These are phyloP conservation scores for Volvariella volvacea DNA, from an alignment of 1,284 basidiomycete species.

Conservation along the genomic window DNA sequence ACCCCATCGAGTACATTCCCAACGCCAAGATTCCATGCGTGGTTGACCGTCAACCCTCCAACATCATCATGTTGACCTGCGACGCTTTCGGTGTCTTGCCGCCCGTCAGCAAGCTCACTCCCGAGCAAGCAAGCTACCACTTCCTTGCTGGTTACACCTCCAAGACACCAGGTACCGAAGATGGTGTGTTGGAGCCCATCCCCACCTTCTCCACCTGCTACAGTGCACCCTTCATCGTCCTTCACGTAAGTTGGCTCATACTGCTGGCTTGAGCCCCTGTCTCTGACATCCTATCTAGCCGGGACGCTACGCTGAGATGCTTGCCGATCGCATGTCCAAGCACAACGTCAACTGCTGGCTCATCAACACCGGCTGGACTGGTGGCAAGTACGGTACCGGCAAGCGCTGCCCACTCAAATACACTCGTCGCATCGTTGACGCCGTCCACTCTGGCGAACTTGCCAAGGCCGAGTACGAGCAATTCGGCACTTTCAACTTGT, in stretches of 20 bases:
- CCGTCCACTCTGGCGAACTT: slow-evolving; percentile 93
- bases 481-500: slow-evolving; percentile 76
- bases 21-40: slow-evolving; percentile 93
- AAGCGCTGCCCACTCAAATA: slow-evolving; percentile 94
- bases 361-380: slow-evolving; percentile 99
- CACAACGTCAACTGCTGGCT: slow-evolving; percentile 95
- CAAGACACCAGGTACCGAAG: slow-evolving; percentile 97
- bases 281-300: slow-evolving; percentile 43
- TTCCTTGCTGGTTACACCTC: slow-evolving; percentile 97
- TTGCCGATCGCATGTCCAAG: slow-evolving; percentile 91
- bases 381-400: slow-evolving; percentile 88
- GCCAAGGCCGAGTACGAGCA: slow-evolving; percentile 83
- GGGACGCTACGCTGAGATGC: slow-evolving; percentile 93
- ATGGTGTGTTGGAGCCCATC: slow-evolving; percentile 95
- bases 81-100: slow-evolving; percentile 98
- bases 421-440: slow-evolving; percentile 94
- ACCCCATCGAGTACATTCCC: slow-evolving; percentile 95
- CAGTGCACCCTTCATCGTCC: slow-evolving; percentile 97
- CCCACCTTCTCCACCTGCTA: slow-evolving; percentile 99
- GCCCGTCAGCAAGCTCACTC: slow-evolving; percentile 88
- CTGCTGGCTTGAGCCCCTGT: not conserved
- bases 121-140: slow-evolving; percentile 96
- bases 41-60: slow-evolving; percentile 80
- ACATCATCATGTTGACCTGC: slow-evolving; percentile 98
- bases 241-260: slow-evolving; percentile 53